phyloP scores from a whole-genome alignment of 1,139 yeast species.

The Blastobotrys niveus region DNA sequence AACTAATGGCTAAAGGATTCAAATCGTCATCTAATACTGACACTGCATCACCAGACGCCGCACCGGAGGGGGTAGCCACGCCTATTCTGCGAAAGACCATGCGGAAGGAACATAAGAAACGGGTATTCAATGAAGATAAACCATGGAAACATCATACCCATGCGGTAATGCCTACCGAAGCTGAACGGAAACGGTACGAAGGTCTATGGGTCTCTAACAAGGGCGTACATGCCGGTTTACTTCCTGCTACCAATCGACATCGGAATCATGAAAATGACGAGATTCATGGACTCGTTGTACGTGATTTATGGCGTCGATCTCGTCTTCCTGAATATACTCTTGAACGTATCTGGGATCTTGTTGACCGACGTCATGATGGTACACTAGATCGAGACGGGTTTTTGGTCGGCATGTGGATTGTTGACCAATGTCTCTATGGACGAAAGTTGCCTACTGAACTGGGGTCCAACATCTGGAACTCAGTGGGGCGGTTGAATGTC shows the following conservation, averaged over 20 bases:
- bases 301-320: conserved; percentile 75
- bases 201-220: conserved; percentile 90
- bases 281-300: conserved; percentile 64
- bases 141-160: conserved; percentile 91
- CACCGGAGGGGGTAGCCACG: neutral
- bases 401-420: conserved; percentile 91
- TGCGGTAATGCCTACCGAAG: conserved; percentile 53
- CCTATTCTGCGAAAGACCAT: conserved; percentile 35
- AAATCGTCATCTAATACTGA: neutral
- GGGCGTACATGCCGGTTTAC: conserved; percentile 50
- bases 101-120: conserved; percentile 52
- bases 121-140: conserved; percentile 73
- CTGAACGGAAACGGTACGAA: conserved; percentile 81
- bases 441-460: conserved; percentile 70
- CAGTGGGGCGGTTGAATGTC: conserved; percentile 39
- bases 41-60: neutral
- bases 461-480: conserved; percentile 36
- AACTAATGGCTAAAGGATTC: neutral
- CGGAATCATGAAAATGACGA: neutral
- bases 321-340: conserved; percentile 60
- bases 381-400: conserved; percentile 75
- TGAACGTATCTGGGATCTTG: conserved; percentile 68
- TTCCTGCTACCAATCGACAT: neutral
- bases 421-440: conserved; percentile 93
- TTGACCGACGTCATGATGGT: conserved; percentile 72